Percentiles rank a stretch among this genome's conserved stretches.
These are phyloP conservation scores for Xylaria telfairii DNA, from an alignment of 495 filamentous ascomycete species.

Conservation along the genomic window DNA sequence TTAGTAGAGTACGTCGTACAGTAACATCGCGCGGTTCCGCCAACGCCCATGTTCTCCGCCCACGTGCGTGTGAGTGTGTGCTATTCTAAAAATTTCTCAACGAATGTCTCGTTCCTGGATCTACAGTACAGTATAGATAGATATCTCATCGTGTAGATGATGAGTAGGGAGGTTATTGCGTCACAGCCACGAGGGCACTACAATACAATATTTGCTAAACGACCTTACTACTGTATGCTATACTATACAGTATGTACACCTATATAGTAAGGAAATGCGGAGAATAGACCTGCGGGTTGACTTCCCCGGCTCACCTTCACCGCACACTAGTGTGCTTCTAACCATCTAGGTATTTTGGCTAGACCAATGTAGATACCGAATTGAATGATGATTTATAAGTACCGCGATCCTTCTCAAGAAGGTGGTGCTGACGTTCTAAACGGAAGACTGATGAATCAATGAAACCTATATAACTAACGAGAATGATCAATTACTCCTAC, in stretches of 20 bases:
- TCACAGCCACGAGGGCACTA: background rate
- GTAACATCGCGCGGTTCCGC: conserved; percentile 21
- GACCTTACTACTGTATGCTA: background rate
- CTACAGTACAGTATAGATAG: background rate
- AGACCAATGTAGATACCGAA: background rate
- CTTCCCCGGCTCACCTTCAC: conserved; percentile 8
- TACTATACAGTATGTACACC: background rate
- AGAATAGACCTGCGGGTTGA: conserved; percentile 5
- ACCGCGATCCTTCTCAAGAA: background rate
- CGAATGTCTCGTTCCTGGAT: background rate
- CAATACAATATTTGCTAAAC: background rate
- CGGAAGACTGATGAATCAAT: background rate
- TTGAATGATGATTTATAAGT: conserved; percentile 11
- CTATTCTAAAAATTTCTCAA: conserved; percentile 1
- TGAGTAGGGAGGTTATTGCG: background rate
- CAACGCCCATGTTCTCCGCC: conserved; percentile 14
- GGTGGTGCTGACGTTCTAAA: background rate
- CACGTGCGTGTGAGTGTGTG: background rate
- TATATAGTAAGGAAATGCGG: conserved; percentile 9
- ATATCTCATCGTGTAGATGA: background rate
- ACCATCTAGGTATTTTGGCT: background rate
- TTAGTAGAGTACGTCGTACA: conserved; percentile 7
- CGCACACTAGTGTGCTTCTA: background rate
- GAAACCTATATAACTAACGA: background rate
- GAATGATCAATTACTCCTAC: background rate